Conservation (phyloP, 2,329 filamentous ascomycete genomes). For the Cytospora piceae region DNA sequence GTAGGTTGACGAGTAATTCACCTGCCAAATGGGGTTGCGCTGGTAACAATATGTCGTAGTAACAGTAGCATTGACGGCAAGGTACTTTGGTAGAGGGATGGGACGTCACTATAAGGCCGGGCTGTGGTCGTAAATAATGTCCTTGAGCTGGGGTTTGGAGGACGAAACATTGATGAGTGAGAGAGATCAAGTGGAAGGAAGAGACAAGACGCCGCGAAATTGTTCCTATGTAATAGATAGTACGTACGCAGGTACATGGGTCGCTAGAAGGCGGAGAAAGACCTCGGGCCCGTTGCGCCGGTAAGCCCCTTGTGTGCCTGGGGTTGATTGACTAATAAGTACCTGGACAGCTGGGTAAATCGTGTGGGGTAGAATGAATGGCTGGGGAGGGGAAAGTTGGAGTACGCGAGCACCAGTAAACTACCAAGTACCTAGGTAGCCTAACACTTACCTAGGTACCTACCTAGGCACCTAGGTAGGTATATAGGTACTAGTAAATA, state of each 20-base stretch:
- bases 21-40: slow-evolving; percentile 18
- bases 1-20: slow-evolving; percentile 12
- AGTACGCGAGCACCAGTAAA: not conserved
- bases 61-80: too few relatives aligned
- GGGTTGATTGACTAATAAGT: not conserved
- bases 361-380: slow-evolving; percentile 17
- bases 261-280: not conserved
- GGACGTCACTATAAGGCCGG: not conserved
- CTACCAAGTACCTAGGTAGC: not conserved
- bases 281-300: slow-evolving; percentile 5
- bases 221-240: not conserved
- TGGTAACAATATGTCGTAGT: not conserved
- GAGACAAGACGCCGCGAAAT: not conserved
- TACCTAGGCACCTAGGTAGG: not conserved
- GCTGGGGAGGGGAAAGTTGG: slow-evolving; percentile 21
- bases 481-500: not conserved
- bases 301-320: not conserved
- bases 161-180: not conserved
- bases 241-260: not conserved
- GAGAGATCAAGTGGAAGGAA: not conserved
- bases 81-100: too few relatives aligned
- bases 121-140: not conserved
- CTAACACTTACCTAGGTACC: too few relatives aligned
- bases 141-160: not conserved
- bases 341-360: slow-evolving; percentile 3